Evolutionary conservation across 2,329 filamentous ascomycete species (phyloP), one percentile per base, ranked within the genome.

Genomic region (Botrytis fabae): DNA sequence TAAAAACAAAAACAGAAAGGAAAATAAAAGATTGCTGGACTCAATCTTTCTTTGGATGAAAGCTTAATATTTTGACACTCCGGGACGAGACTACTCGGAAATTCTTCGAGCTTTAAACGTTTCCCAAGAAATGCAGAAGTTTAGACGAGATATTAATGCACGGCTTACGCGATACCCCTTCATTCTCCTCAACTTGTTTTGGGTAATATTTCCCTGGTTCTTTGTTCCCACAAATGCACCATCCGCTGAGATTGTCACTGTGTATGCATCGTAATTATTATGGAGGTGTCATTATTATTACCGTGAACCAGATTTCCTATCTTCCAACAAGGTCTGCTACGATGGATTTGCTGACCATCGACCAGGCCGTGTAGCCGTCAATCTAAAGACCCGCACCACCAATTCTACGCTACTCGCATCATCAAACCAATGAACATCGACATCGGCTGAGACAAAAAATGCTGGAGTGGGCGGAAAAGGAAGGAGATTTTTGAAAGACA

Each of bases 231-330:
- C 32, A 18, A 40, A 54, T 54, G 44, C 38, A 51, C n/a, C 46
- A n/a, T 25, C 32, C 32, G 32, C 64, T 20, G 35, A 54, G 32
- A 51, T 51, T 40, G 35, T n/a, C n/a, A 20, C 38, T 38, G 38
- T 38, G 38, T 38, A 38, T 38, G 8, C 38, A 38, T 38, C 38
- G 38, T 38, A 38, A n/a, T 65, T 65, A 25, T 48, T 32, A 65
- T 44, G 38, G 51, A 14, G 51, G n/a, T 28, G 51, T 18, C 8
- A 18, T 28, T 57, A 28, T 18, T 42, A 38, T 57, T 57, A 48
- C 64, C 64, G 38, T 68, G 35, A 68, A 42, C 48, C 48, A 20
- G 64, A 68, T 68, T 57, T 20, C 64, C 64, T 57, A 57, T 57
- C 65, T 57, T 38, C 48, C 28, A 57, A 35, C 54, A 57, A 57